Conservation (phyloP, 805 yeast species). For the Gaillardinia entomophila region DNA sequence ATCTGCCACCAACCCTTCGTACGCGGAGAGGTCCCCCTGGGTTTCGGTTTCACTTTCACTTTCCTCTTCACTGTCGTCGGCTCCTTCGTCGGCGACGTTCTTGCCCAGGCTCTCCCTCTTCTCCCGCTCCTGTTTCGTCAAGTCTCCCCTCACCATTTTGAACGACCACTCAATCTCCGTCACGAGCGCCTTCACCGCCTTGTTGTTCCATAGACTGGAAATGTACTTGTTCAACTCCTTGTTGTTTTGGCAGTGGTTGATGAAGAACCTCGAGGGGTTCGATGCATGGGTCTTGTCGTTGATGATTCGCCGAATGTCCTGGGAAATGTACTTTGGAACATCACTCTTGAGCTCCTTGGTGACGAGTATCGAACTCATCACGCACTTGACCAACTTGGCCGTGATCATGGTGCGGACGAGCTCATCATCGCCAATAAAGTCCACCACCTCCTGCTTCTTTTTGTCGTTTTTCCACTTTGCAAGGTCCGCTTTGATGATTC, state of each 20-base stretch:
- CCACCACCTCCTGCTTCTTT: constrained; percentile 8
- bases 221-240: constrained; percentile 40
- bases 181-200: constrained; percentile 28
- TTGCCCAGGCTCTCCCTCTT: constrained; percentile 20
- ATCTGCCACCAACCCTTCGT: constrained; percentile 37
- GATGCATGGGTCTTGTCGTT: constrained; percentile 19
- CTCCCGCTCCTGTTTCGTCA: constrained; percentile 31
- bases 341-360: constrained; percentile 20
- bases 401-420: constrained; percentile 19
- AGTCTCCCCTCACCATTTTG: constrained; percentile 42
- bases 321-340: constrained; percentile 31
- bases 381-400: constrained; percentile 26
- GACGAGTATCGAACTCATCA: constrained; percentile 19
- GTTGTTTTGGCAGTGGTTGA: constrained; percentile 32
- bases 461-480: constrained; percentile 5
- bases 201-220: constrained; percentile 43
- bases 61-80: constrained; percentile 5
- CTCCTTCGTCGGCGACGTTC: constrained; percentile 12
- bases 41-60: constrained; percentile 2
- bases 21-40: constrained; percentile 24
- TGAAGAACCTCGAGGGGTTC: constrained; percentile 47
- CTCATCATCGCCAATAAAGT: constrained; percentile 15
- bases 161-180: constrained; percentile 40
- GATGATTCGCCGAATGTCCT: constrained; percentile 19
- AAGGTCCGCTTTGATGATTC: constrained; percentile 11